These are phyloP conservation scores for Trichoderma virens DNA, from an alignment of 495 filamentous ascomycete genomes.

Conservation along the genomic window DNA sequence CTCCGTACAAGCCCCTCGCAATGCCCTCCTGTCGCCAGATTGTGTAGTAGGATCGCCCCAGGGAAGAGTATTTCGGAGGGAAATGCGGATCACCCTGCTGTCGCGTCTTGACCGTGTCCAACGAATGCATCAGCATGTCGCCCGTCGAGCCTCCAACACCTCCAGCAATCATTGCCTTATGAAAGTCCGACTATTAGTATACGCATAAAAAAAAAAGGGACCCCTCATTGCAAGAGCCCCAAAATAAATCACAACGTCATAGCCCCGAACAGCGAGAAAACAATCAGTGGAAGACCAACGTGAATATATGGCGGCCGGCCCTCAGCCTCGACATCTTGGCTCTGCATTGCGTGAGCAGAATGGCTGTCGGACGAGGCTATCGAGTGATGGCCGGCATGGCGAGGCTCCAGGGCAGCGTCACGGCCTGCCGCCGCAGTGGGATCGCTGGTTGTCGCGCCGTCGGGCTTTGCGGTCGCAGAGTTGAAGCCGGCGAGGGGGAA, in stretches of 20 bases:
- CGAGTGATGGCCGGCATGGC: conserved; percentile 13
- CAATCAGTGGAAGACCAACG: conserved; percentile 22
- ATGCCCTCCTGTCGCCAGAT: conserved; percentile 92
- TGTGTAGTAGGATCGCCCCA: conserved; percentile 80
- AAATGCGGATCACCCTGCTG: conserved; percentile 93
- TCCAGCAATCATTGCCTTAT: conserved; percentile 87
- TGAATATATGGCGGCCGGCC: conserved; percentile 39
- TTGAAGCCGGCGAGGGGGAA: conserved; percentile 5
- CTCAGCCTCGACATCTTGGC: conserved; percentile 35
- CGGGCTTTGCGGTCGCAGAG: background rate
- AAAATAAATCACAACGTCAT: background rate
- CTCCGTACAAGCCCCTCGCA: conserved; percentile 81
- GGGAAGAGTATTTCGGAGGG: conserved; percentile 83
- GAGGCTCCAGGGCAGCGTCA: background rate
- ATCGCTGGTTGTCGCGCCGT: background rate
- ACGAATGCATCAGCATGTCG: conserved; percentile 97
- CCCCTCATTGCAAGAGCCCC: background rate
- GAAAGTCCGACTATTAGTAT: conserved; percentile 1
- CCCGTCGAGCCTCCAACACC: conserved; percentile 85
- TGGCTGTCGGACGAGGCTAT: conserved; percentile 16
- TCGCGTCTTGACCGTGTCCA: conserved; percentile 98
- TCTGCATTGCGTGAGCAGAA: conserved; percentile 28
- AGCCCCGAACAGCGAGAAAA: background rate
- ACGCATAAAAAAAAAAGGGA: background rate
- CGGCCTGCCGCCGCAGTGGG: conserved; percentile 1